Evolutionary conservation across 2,329 filamentous ascomycete species (phyloP).

Genomic region (Botrytis medusae): DNA sequence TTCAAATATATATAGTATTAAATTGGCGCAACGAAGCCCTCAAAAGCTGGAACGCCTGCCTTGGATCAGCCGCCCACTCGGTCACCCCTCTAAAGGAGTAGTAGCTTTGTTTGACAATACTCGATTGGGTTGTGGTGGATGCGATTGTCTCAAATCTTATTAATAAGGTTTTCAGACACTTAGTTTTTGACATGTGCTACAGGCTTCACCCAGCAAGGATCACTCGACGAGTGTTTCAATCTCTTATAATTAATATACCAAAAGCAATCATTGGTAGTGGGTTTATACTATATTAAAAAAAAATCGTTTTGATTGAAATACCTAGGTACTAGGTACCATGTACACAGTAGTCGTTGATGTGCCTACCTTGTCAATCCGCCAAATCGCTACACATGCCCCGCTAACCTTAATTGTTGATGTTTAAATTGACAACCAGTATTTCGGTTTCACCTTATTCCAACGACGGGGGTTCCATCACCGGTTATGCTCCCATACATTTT

Average conservation of each 20-base stretch:
- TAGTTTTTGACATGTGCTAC: not conserved
- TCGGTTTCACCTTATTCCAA: constrained; percentile 1
- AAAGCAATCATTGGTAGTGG: not conserved
- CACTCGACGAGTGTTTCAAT: not conserved
- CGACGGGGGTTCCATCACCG: not conserved
- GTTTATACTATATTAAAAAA: not conserved
- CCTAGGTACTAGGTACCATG: not conserved
- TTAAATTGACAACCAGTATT: not conserved
- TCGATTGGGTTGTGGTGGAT: not conserved
- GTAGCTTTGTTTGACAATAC: not conserved
- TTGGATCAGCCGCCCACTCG: no score
- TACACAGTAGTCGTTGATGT: not conserved
- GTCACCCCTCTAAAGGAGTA: not conserved
- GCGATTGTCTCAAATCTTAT: not conserved
- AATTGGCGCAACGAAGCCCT: fast-evolving
- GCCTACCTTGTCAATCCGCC: not conserved
- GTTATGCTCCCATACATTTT: not conserved
- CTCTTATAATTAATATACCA: not conserved
- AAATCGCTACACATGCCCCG: not conserved
- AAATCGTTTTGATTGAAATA: not conserved
- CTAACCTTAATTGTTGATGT: not conserved
- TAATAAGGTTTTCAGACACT: not conserved
- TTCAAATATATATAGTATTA: no score
- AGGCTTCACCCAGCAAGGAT: not conserved
- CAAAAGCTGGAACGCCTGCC: not conserved